Base-by-base conservation (phyloP, 2,329 filamentous ascomycete species). In the Chlorencoelia australis region DNA sequence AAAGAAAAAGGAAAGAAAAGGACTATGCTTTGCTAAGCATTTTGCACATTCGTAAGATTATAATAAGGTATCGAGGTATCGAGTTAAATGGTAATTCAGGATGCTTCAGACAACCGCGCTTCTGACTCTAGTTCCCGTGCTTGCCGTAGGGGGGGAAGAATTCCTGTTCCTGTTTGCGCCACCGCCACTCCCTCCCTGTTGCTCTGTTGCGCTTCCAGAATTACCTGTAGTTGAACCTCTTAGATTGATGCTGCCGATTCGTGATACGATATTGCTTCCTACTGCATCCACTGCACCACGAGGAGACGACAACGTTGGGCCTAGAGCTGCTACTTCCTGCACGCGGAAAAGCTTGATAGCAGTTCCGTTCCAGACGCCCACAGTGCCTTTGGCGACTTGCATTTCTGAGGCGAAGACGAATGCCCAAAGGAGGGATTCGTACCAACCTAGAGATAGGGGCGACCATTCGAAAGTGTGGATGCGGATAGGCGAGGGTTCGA, bases 391-490 rank as follows among this genome's bases (percentile, higher is more conserved):
- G 0, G 81, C 75, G 18, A 89, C 75, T 40, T 87, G 77, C 78
- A 94, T 85, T 63, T 98, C 91, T 51, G 79, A 80, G 18, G 82
- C 79, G 57, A 95, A 96, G 35, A 95, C 77, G 50, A 95, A 84
- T 11, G 86, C 80, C 91, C 91, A 98, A 7, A 98, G 68, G 9
- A 96, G 68, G 4, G 85, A 89, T 59, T 95, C 86, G 58, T 96
- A 95, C 91, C 91, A 96, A 32, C 88, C 89, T 33, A 96, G 68
- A 0, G 85, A 82, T 21, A 94, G 67, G 0, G 84, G 79, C 3
- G 87, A 89, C 89, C 89, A 96, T 61, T 94, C 86, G 53, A 96
- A 96, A 10, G 85, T 80, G 55, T 95, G 88, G 11, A 91, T 80
- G 20, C 82, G 73, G 35, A 85, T 71, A 0, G 81, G 69, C 1